Evolutionary conservation across 768 basidiomycete species (phyloP), one percentile per base, ranked within the genome.

Genomic region (Phanerochaete carnosa): DNA sequence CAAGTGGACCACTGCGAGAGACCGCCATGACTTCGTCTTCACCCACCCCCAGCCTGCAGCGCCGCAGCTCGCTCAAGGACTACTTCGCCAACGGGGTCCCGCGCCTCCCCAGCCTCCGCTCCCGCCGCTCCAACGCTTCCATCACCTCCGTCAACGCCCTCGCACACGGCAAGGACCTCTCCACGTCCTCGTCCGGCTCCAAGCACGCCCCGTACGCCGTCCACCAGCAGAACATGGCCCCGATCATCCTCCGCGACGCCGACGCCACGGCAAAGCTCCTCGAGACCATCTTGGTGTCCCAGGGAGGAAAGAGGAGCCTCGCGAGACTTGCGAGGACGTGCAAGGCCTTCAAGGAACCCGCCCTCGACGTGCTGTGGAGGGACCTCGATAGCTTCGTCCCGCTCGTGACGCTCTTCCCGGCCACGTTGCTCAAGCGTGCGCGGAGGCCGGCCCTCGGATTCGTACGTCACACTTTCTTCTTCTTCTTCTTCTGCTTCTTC

Each of bases 311-410:
- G 63, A 85, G 88, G 51, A 79, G 83, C 46, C 73, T 92, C 60
- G 86, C 88, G 53, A 80, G 90, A 68, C 76, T 92, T 65, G 83
- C 90, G 51, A 80, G 90, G 56, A 90, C 90, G 49, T 91, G 90
- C 74, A 84, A 80, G 63, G 83, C 85, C n/a, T 76, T 90, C 70
- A 84, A 80, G 65, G 89, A 88, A 64, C 88, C 88, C 15, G 83
- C 86, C n/a, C 69, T 92, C 65, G 77, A 86, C 69, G 75, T 86
- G 52, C 77, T 92, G 30, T 92, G 90, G 90, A 83, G 81, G 69
- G 90, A 92, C 66, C 75, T 92, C 58, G 89, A 92, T 70, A 89
- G 88, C 13, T 76, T 92, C 61, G 74, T 84, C 49, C 90, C 90
- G 11, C 76, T 92, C 59, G 76, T 92, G 59, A 85, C 86, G 35